Evolutionary conservation across 352 stramenopile species (phyloP).

Genomic region (Thalassiosira hispida): DNA sequence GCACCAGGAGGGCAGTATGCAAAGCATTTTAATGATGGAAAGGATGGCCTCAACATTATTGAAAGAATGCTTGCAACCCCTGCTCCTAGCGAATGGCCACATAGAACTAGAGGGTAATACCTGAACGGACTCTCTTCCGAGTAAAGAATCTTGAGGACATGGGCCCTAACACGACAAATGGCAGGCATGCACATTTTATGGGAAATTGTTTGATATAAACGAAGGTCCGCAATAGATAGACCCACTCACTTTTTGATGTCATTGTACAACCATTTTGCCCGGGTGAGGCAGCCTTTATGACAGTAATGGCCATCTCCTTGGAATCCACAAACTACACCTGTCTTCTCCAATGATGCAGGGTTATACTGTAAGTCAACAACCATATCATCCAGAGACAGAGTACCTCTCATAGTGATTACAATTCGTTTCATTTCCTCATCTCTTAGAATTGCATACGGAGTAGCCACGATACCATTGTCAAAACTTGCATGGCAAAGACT

Average conservation of each 20-base stretch:
- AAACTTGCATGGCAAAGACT: slow-evolving; percentile 9
- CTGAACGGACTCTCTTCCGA: slow-evolving; percentile 18
- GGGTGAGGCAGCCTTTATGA: slow-evolving; percentile 24
- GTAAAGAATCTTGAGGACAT: slow-evolving; percentile 25
- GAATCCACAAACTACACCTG: slow-evolving; percentile 23
- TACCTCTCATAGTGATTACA: slow-evolving; percentile 24
- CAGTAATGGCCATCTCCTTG: slow-evolving; percentile 9
- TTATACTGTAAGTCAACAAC: slow-evolving; percentile 35
- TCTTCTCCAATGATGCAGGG: slow-evolving; percentile 6
- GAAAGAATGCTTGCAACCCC: slow-evolving; percentile 18
- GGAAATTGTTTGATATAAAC: background rate
- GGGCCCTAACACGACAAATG: background rate
- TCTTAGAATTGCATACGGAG: slow-evolving; percentile 23
- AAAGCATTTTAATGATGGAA: slow-evolving; percentile 21
- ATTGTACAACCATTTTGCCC: slow-evolving; percentile 50
- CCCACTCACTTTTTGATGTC: slow-evolving; percentile 22
- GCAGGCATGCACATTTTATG: background rate
- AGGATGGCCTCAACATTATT: slow-evolving; percentile 23
- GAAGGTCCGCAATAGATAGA: background rate
- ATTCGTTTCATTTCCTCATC: slow-evolving; percentile 25
- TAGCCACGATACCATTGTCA: slow-evolving; percentile 5
- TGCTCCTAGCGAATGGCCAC: slow-evolving; percentile 31
- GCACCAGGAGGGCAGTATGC: slow-evolving; percentile 25
- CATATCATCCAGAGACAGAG: slow-evolving; percentile 17
- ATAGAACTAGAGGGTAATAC: slow-evolving; percentile 18